Percentiles rank a stretch among this genome's conserved stretches.
Conservation (phyloP, 176 grass and related monocot genomes). For the Ensete glaucum region DNA sequence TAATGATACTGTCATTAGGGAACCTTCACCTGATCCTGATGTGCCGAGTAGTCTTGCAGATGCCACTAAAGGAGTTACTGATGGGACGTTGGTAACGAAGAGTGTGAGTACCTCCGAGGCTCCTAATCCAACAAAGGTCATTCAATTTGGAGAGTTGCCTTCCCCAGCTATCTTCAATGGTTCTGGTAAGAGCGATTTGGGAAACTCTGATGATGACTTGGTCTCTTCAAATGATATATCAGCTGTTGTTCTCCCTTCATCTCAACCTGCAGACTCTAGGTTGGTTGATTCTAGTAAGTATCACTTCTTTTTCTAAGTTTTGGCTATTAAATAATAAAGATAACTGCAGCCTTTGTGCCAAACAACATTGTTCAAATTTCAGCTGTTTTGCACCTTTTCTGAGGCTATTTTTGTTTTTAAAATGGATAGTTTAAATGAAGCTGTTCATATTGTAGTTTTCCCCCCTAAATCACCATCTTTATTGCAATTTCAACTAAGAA, state of each 20-base stretch:
- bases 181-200: background rate
- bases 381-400: background rate
- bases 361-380: background rate
- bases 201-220: background rate
- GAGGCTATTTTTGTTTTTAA: background rate
- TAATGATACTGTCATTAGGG: slow-evolving; percentile 2
- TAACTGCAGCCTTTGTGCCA: background rate
- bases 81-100: background rate
- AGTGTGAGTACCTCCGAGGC: background rate
- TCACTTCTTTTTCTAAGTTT: background rate
- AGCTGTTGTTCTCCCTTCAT: background rate
- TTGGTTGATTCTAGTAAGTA: slow-evolving; percentile 9
- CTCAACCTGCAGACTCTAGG: background rate
- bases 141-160: background rate
- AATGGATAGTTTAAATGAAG: background rate
- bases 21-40: slow-evolving; percentile 3
- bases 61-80: background rate
- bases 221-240: background rate
- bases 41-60: background rate
- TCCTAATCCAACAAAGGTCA: background rate
- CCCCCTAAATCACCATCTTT: background rate
- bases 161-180: background rate
- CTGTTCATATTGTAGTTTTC: background rate
- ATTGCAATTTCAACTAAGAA: too few relatives aligned
- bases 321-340: background rate